Evolutionary conservation across 768 basidiomycete genomes (phyloP), one percentile per base, ranked within the genome.

Genomic region (Hygrophorus pudorinus): DNA sequence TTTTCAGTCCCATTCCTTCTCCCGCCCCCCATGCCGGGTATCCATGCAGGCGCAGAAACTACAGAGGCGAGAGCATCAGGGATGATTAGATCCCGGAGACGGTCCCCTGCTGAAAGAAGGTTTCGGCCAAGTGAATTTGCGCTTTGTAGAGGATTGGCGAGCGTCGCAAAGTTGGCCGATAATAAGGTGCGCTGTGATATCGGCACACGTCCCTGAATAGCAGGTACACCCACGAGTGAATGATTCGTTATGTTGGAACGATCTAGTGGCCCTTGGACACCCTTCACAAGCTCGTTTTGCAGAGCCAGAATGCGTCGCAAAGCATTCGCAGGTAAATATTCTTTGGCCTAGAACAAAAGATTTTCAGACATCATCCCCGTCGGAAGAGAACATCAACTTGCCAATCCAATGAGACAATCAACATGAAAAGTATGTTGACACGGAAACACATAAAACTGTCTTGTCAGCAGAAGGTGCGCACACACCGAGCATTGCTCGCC

Each of bases 381-480:
- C n/a, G 40, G 38, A 12, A 30, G 38, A 38, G 18, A 24, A 39
- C 21, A 46, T 24, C 24, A 34, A 66, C 89, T 58, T 56, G 97
- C 96, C 75, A 96, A 69, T 20, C 83, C 79, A 59, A 99, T 92
- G 43, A 98, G 70, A 65, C 96, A 98, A 59, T 99, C 94, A 5
- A 91, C 91, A 64, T 98, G 96, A 76, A 98, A 98, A 12, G 81
- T 78, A 60, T 99, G 96, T 54, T 92, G 89, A 63, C 96, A 98
- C 35, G 96, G 96, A 65, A 99, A 99, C 38, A 94, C 90, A 62
- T 99, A 99, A 61, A 97, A 98, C 56, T 97, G 94, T 51, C 94
- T 71, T 17, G 79, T 84, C 42, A 97, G 64, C 41, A 99, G 70
- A 29, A 79, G 67, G 49, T 76, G 72, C 6, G 76, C 73, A 63